Evolutionary conservation across 2,329 filamentous ascomycete species (phyloP).

Genomic region (Arthroderma sp.): DNA sequence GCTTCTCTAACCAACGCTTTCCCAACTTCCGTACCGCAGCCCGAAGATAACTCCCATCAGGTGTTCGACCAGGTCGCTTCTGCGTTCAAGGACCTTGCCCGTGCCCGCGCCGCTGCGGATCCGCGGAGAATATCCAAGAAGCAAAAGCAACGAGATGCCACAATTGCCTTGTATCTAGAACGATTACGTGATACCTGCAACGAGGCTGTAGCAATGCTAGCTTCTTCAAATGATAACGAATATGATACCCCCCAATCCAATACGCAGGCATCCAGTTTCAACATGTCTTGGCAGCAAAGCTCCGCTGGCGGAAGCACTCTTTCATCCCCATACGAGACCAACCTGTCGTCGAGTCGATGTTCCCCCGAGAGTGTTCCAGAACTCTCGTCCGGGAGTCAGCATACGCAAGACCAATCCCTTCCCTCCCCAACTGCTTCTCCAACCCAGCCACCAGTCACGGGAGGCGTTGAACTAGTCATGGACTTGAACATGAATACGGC

Average conservation of each 20-base stretch:
- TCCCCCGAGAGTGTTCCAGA: constrained; percentile 12
- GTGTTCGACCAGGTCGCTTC: constrained; percentile 9
- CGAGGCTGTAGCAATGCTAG: constrained; percentile 8
- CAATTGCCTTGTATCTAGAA: constrained; percentile 29
- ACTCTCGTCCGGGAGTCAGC: constrained; percentile 1
- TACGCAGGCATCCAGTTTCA: constrained; percentile 2
- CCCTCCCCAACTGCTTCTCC: constrained; percentile 4
- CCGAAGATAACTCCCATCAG: constrained; percentile 2
- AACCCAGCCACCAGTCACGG: constrained; percentile 9
- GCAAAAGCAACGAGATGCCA: constrained; percentile 29
- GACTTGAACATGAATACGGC: constrained; percentile 32
- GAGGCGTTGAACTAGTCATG: constrained; percentile 26
- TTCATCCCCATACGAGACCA: constrained; percentile 12
- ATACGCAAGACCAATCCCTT: neutral
- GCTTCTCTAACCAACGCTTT: too few relatives aligned
- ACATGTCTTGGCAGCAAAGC: constrained; percentile 6
- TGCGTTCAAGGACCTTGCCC: constrained; percentile 20
- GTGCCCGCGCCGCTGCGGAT: constrained; percentile 26
- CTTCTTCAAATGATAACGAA: neutral
- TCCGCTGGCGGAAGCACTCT: constrained; percentile 11
- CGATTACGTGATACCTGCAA: constrained; percentile 20
- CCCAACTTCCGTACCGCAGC: neutral
- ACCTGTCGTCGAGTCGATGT: constrained; percentile 12
- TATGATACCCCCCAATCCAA: neutral
- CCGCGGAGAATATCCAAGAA: constrained; percentile 22